Evolutionary conservation across 169 alveolate genomes (phyloP).

Genomic region (Theileria annulata): DNA sequence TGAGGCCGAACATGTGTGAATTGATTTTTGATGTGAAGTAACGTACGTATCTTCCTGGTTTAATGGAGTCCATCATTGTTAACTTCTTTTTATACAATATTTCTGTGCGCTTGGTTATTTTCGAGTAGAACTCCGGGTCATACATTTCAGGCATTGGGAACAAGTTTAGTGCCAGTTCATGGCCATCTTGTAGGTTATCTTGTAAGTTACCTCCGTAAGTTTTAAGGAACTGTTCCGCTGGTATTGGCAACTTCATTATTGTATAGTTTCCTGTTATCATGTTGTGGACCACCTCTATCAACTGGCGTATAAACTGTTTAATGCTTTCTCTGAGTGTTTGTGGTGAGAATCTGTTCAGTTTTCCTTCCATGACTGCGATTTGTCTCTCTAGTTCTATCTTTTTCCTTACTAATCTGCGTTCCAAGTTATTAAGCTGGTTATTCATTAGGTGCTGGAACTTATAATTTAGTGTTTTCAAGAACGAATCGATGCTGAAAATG

Average conservation of each 20-base stretch:
- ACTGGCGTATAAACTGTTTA: slow-evolving; percentile 80
- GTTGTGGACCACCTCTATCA: slow-evolving; percentile 80
- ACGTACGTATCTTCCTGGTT: slow-evolving; percentile 63
- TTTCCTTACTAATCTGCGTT: slow-evolving; percentile 75
- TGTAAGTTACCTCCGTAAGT: slow-evolving; percentile 82
- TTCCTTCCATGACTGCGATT: slow-evolving; percentile 70
- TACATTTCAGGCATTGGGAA: slow-evolving; percentile 80
- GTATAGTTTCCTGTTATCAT: slow-evolving; percentile 86
- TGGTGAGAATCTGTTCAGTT: slow-evolving; percentile 70
- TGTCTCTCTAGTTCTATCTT: slow-evolving; percentile 74
- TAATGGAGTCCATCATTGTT: slow-evolving; percentile 65
- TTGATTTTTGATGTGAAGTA: slow-evolving; percentile 60
- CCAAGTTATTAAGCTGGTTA: slow-evolving; percentile 77
- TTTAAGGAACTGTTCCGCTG: slow-evolving; percentile 79
- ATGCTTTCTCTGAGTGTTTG: slow-evolving; percentile 77
- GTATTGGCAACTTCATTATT: slow-evolving; percentile 79
- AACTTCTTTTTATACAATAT: slow-evolving; percentile 65
- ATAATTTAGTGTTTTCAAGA: slow-evolving; percentile 76
- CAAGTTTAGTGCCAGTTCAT: slow-evolving; percentile 78
- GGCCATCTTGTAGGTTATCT: slow-evolving; percentile 85
- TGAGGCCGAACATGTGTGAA: slow-evolving; percentile 67
- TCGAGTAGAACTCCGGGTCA: slow-evolving; percentile 76
- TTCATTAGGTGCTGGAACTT: slow-evolving; percentile 79
- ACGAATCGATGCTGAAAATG: slow-evolving; percentile 74
- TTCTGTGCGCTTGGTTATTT: slow-evolving; percentile 64